Conservation (phyloP, 768 basidiomycete species). For the Boletus eberwhitei region DNA sequence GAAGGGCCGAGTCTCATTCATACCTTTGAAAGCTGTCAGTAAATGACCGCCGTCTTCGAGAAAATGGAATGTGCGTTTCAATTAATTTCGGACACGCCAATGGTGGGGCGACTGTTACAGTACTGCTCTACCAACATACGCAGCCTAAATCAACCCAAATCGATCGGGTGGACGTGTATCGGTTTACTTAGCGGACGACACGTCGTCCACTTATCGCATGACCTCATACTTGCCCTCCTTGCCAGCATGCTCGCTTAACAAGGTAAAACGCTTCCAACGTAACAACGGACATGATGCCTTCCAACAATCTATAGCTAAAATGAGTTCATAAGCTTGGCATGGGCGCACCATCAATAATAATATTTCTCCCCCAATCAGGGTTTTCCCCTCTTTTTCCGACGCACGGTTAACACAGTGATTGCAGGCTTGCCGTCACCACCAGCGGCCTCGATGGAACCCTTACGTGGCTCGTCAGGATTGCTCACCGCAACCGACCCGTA, state of each 20-base stretch:
- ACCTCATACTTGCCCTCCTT: background rate
- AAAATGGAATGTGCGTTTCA: slow-evolving; percentile 14
- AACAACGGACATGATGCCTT: slow-evolving; percentile 11
- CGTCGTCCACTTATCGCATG: background rate
- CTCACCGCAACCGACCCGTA: slow-evolving; percentile 55
- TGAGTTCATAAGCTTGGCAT: slow-evolving; percentile 3
- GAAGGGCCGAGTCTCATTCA: background rate
- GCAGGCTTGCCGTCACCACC: slow-evolving; percentile 13
- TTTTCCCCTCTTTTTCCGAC: slow-evolving; percentile 49
- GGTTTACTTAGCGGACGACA: background rate
- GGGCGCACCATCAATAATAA: slow-evolving; percentile 6
- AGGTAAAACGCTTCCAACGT: slow-evolving; percentile 10
- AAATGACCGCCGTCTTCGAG: slow-evolving; percentile 13
- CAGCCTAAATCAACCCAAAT: slow-evolving; percentile 9
- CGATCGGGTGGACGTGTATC: background rate
- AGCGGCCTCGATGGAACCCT: slow-evolving; percentile 9
- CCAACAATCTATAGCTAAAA: slow-evolving; percentile 1
- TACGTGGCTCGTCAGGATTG: slow-evolving; percentile 40
- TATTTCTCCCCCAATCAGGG: slow-evolving; percentile 8
- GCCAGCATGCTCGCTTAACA: background rate
- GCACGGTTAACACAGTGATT: slow-evolving; percentile 59
- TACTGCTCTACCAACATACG: background rate
- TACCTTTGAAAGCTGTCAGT: background rate
- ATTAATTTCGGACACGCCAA: slow-evolving; percentile 11
- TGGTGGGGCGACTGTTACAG: background rate